phyloP scores from a whole-genome alignment of 108 stramenopile genomes.

The Discostella stelligeroides region DNA sequence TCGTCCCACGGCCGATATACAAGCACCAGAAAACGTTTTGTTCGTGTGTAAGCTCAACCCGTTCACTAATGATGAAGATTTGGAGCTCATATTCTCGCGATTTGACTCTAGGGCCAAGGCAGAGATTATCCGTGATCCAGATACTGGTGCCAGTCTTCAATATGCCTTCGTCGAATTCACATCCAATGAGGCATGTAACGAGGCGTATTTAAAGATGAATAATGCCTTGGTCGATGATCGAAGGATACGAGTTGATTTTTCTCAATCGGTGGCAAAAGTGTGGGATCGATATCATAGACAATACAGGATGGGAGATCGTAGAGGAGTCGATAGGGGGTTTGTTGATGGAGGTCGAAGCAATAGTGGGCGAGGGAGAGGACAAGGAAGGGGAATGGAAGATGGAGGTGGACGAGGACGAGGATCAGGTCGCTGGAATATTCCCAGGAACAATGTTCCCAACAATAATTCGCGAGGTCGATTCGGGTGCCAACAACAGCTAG shows the following conservation, averaged over 20 bases:
- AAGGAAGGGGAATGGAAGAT: conserved; percentile 11
- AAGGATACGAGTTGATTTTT: conserved; percentile 97
- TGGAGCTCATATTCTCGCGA: conserved; percentile 96
- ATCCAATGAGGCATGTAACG: conserved; percentile 81
- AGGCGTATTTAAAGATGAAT: conserved; percentile 99
- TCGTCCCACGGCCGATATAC: conserved; percentile 78
- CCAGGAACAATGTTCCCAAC: background rate
- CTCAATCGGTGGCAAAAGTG: conserved; percentile 95
- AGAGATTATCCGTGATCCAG: conserved; percentile 94
- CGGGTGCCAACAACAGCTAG: conserved; percentile 10
- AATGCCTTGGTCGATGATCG: conserved; percentile 98
- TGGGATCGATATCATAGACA: conserved; percentile 81
- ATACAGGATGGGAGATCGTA: conserved; percentile 38
- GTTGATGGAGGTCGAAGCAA: conserved; percentile 29
- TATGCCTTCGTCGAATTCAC: conserved; percentile 98
- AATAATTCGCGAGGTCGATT: background rate
- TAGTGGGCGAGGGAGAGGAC: conserved; percentile 11
- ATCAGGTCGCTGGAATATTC: background rate
- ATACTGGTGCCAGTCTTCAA: conserved; percentile 93
- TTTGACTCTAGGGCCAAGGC: conserved; percentile 86
- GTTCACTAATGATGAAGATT: conserved; percentile 95
- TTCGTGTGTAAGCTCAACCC: conserved; percentile 99
- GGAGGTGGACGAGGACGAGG: conserved; percentile 13
- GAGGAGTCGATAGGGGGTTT: conserved; percentile 47
- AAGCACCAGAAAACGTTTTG: conserved; percentile 96